Evolutionary conservation across 2,329 filamentous ascomycete species (phyloP).

Genomic region (Verticillium klebahnii): DNA sequence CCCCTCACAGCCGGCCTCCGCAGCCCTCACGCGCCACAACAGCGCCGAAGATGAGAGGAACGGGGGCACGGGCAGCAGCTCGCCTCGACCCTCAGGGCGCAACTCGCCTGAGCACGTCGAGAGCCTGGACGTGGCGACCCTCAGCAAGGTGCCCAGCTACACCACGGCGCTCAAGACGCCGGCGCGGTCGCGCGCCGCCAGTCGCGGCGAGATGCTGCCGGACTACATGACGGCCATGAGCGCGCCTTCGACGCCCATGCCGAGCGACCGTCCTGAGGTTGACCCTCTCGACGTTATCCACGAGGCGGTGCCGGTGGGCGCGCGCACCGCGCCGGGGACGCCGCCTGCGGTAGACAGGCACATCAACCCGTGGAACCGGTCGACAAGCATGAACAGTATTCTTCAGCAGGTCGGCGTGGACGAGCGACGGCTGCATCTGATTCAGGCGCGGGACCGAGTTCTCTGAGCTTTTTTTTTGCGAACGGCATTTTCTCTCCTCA

Average conservation of each 20-base stretch:
- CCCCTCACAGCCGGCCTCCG: conserved; percentile 38
- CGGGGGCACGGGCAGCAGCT: background rate
- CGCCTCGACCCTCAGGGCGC: conserved; percentile 33
- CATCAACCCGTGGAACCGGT: conserved; percentile 9
- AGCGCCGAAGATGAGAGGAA: conserved; percentile 40
- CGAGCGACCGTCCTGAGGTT: conserved; percentile 19
- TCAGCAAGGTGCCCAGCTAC: conserved; percentile 75
- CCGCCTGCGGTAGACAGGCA: background rate
- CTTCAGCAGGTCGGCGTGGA: conserved; percentile 8
- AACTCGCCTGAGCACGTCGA: conserved; percentile 55
- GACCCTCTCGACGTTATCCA: conserved; percentile 23
- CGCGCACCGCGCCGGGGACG: background rate
- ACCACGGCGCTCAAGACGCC: conserved; percentile 66
- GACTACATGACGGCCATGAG: conserved; percentile 62
- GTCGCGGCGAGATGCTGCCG: conserved; percentile 50
- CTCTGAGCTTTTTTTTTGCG: conserved; percentile 4
- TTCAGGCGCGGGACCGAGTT: conserved; percentile 30
- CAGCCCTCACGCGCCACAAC: conserved; percentile 47
- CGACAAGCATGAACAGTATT: conserved; percentile 10
- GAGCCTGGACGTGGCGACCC: conserved; percentile 54
- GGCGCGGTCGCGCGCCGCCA: conserved; percentile 46
- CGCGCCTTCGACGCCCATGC: conserved; percentile 43
- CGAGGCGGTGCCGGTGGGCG: conserved; percentile 11
- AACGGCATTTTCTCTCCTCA: background rate
- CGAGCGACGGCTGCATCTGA: conserved; percentile 25